phyloP scores from a whole-genome alignment of 345 rosid genomes.

The Nephelium lappaceum region DNA sequence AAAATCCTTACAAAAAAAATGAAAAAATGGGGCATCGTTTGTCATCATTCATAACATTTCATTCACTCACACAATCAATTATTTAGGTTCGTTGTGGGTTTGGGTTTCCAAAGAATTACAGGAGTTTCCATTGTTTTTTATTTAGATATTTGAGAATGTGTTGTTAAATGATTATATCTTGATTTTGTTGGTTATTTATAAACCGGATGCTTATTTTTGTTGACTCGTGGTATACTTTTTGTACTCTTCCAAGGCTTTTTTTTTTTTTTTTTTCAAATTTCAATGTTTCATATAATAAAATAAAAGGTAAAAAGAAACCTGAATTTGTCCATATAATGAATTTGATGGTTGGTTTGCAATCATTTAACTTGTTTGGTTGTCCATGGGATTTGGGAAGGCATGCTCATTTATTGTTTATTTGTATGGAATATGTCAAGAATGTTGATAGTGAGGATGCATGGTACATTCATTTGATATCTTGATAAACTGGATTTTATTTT shows the following conservation, averaged over 20 bases:
- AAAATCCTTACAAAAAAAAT: background rate
- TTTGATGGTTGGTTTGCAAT: background rate
- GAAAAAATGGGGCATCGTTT: background rate
- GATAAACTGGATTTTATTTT: background rate
- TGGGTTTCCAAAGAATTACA: too few relatives aligned
- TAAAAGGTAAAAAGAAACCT: too few relatives aligned
- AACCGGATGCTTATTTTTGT: background rate
- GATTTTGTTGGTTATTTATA: background rate
- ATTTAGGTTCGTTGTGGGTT: too few relatives aligned
- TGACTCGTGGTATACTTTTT: background rate
- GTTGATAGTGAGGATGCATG: background rate
- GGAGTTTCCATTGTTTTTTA: too few relatives aligned
- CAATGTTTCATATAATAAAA: background rate
- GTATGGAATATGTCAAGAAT: too few relatives aligned
- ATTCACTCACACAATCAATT: too few relatives aligned
- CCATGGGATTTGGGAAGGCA: background rate
- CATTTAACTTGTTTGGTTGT: background rate
- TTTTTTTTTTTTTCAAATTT: too few relatives aligned
- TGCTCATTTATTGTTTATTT: background rate
- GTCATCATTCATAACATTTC: too few relatives aligned
- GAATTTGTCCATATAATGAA: too few relatives aligned
- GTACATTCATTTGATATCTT: background rate
- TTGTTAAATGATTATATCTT: background rate
- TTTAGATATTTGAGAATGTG: background rate
- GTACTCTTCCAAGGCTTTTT: background rate